Conservation (phyloP, 176 grass and related monocot genomes). For the Oryza punctata region DNA sequence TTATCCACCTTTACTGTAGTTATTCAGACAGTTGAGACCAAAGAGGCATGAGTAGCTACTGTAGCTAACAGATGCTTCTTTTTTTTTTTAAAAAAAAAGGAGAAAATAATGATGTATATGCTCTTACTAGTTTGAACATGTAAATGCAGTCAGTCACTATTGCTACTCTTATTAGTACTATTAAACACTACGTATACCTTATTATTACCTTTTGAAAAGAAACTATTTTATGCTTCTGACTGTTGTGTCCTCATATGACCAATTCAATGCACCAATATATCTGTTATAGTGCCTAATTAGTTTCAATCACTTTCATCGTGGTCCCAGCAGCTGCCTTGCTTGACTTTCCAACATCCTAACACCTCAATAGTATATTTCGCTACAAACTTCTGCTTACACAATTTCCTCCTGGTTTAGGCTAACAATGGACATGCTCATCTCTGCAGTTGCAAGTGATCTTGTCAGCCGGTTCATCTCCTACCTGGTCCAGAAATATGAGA, state of each 20-base stretch:
- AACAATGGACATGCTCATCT: background rate
- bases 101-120: background rate
- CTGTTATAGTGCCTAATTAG: background rate
- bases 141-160: background rate
- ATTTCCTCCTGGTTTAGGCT: background rate
- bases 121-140: background rate
- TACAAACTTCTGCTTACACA: background rate
- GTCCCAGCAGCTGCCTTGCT: background rate
- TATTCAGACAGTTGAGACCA: background rate
- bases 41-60: background rate
- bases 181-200: background rate
- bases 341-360: background rate
- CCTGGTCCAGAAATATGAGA: background rate
- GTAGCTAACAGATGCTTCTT: background rate
- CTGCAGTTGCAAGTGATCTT: constrained; percentile 13
- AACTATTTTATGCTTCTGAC: background rate
- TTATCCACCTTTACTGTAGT: no score
- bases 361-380: background rate
- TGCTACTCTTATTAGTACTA: background rate
- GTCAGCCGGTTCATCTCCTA: background rate
- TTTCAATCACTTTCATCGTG: background rate
- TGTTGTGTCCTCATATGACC: background rate
- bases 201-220: background rate
- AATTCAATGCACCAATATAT: background rate
- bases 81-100: background rate